These are phyloP conservation scores for Podaxis sp. DNA, from an alignment of 768 basidiomycete genomes.

Conservation along the genomic window DNA sequence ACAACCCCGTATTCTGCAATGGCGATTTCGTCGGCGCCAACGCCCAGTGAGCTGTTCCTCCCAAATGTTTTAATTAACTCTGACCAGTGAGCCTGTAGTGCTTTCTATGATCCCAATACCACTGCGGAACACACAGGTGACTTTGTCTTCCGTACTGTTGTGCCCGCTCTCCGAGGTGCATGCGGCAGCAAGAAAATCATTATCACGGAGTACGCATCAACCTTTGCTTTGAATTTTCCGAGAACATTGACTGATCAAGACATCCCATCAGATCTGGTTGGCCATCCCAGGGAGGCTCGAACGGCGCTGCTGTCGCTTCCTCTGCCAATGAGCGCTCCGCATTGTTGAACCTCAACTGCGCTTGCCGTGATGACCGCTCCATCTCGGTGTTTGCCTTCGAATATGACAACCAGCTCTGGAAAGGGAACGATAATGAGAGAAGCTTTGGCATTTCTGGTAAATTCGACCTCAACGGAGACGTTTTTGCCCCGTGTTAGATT, in stretches of 20 bases:
- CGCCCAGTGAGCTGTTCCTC: constrained; percentile 29
- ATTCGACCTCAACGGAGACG: constrained; percentile 26
- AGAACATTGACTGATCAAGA: not conserved
- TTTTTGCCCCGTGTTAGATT: constrained; percentile 24
- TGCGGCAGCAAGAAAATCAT: constrained; percentile 37
- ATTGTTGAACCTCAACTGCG: constrained; percentile 35
- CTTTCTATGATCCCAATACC: constrained; percentile 34
- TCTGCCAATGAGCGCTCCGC: constrained; percentile 32
- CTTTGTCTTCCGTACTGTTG: constrained; percentile 38
- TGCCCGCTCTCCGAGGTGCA: constrained; percentile 33
- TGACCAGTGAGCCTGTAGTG: constrained; percentile 21
- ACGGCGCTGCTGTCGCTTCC: constrained; percentile 32
- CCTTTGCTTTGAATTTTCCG: not conserved
- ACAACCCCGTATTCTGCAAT: constrained; percentile 31
- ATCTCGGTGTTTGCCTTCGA: constrained; percentile 39
- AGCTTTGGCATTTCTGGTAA: constrained; percentile 41
- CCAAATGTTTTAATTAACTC: not conserved
- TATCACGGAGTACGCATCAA: constrained; percentile 34
- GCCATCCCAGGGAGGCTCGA: constrained; percentile 35
- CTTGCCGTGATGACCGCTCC: constrained; percentile 28
- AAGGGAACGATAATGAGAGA: constrained; percentile 35
- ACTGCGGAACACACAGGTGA: constrained; percentile 33
- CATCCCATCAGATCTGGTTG: constrained; percentile 32
- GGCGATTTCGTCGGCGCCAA: constrained; percentile 41
- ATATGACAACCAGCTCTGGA: constrained; percentile 38